A percentile compares a stretch with the other conserved stretches of the same genome.
Conservation (phyloP, 148 eudicot genomes). For the Rhododendron henanense region DNA sequence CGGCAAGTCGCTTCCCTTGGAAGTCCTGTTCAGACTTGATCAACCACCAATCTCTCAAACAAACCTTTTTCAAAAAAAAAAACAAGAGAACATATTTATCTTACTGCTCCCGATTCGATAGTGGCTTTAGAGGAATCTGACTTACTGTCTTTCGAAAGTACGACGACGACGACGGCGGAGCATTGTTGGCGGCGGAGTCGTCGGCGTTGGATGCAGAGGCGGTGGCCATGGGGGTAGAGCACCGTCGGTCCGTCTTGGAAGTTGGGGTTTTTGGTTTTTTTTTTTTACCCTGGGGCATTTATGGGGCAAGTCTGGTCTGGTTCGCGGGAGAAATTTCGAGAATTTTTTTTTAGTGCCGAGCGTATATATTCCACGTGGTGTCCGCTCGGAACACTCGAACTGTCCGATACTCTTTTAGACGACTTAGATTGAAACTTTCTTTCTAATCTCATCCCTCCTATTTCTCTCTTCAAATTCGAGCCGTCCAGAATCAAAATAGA, state of each 20-base stretch:
- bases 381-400: accelerated
- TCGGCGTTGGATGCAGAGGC: neutral
- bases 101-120: neutral
- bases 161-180: neutral
- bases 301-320: too few species aligned
- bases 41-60: slow-evolving; percentile 55
- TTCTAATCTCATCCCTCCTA: accelerated
- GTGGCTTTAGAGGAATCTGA: neutral
- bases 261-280: neutral
- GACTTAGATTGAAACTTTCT: too few species aligned
- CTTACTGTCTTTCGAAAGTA: neutral
- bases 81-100: neutral
- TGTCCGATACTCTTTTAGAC: accelerated
- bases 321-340: too few species aligned
- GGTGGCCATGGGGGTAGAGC: neutral
- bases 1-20: slow-evolving; percentile 25
- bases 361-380: too few species aligned
- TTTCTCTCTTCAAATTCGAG: too few species aligned
- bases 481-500: too few species aligned
- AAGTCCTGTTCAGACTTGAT: slow-evolving; percentile 26
- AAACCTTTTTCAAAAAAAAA: slow-evolving; percentile 21
- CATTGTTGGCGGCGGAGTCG: neutral
- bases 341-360: too few species aligned
- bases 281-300: neutral
- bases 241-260: neutral